A percentile compares a stretch with the other conserved stretches of the same genome.
Evolutionary conservation across 805 yeast genomes (phyloP).

Genomic region (Nakazawaea populi): DNA sequence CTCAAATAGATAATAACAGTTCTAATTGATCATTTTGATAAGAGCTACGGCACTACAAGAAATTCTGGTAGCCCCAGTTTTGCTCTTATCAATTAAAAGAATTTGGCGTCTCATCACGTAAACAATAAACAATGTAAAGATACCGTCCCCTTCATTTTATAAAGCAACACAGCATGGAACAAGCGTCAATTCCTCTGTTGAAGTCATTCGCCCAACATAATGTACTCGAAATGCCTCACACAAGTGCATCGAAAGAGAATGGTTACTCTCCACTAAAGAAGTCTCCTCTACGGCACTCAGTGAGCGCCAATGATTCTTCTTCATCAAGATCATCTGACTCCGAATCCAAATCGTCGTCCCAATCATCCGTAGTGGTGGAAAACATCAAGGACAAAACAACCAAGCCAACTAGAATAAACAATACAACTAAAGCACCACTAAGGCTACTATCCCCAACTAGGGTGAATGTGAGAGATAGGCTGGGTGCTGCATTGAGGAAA

Average conservation of each 20-base stretch:
- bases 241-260: background rate
- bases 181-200: background rate
- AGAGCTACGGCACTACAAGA: no score
- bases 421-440: background rate
- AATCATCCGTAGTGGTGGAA: background rate
- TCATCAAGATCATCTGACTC: background rate
- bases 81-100: background rate
- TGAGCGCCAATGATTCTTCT: background rate
- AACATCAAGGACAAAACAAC: background rate
- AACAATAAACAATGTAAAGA: no score
- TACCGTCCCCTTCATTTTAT: no score
- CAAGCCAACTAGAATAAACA: background rate
- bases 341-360: background rate
- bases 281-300: slow-evolving; percentile 2
- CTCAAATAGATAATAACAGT: no score
- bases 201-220: background rate
- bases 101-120: no score
- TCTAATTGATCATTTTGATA: no score
- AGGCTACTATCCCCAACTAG: background rate
- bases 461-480: background rate
- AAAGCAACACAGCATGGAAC: background rate
- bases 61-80: background rate
- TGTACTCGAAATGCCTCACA: background rate
- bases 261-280: slow-evolving; percentile 1
- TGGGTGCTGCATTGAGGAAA: background rate